Evolutionary conservation across 2,329 filamentous ascomycete genomes (phyloP).

Genomic region (Colletotrichum filicis): DNA sequence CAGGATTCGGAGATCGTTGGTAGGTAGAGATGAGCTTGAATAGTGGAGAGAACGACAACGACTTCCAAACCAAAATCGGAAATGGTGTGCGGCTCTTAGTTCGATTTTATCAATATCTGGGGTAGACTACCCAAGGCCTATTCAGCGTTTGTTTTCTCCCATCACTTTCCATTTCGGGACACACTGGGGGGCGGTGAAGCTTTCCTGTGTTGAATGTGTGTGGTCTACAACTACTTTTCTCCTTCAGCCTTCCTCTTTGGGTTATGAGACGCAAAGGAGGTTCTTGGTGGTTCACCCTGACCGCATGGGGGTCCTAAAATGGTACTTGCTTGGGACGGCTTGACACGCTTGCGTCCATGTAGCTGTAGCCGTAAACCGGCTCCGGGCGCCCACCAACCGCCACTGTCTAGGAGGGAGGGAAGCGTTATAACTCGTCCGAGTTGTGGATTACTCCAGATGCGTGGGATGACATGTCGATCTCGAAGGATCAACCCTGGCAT

Average conservation of each 20-base stretch:
- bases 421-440: constrained; percentile 5
- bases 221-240: constrained; percentile 26
- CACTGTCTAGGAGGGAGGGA: background rate
- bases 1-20: background rate
- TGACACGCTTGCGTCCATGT: background rate
- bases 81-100: constrained; percentile 11
- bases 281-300: constrained; percentile 7
- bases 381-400: background rate
- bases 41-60: constrained; percentile 5
- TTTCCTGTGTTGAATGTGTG: constrained; percentile 15
- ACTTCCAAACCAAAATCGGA: background rate
- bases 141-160: constrained; percentile 17
- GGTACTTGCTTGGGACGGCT: constrained; percentile 3
- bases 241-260: constrained; percentile 14
- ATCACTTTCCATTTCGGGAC: constrained; percentile 4
- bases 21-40: background rate
- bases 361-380: constrained; percentile 10
- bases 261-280: constrained; percentile 23
- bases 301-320: constrained; percentile 26
- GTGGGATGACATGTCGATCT: constrained; percentile 27
- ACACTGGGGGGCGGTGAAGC: constrained; percentile 1
- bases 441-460: background rate
- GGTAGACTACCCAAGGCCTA: background rate
- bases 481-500: background rate
- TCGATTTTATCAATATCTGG: constrained; percentile 22